phyloP scores from a whole-genome alignment of 2,329 filamentous ascomycete species.

The Penicillium fuscoglaucum region DNA sequence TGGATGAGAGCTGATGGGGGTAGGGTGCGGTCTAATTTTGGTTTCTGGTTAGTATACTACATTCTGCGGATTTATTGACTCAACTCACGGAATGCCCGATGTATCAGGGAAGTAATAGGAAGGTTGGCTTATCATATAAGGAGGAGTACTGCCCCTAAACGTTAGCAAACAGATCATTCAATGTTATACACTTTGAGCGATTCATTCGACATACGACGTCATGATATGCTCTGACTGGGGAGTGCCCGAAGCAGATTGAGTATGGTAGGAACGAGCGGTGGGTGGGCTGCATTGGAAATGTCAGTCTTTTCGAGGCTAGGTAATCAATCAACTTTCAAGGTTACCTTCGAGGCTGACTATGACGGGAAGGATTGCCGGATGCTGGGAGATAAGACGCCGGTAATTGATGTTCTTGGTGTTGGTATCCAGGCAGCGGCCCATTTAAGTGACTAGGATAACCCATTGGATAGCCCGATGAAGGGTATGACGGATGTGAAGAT shows the following conservation, averaged over 20 bases:
- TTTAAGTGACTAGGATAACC: conserved; percentile 29
- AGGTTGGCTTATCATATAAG: conserved; percentile 37
- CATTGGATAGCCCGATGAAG: conserved; percentile 26
- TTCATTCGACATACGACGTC: conserved; percentile 19
- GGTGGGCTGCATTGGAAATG: conserved; percentile 15
- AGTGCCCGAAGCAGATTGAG: conserved; percentile 11
- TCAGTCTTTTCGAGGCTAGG: neutral
- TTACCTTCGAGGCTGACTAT: conserved; percentile 21
- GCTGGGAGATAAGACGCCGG: conserved; percentile 16
- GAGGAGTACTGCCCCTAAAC: conserved; percentile 24
- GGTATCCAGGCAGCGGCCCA: conserved; percentile 19
- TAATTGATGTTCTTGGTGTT: conserved; percentile 13
- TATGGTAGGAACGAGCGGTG: conserved; percentile 16
- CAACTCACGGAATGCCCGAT: conserved; percentile 34
- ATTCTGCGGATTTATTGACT: neutral
- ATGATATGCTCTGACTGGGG: conserved; percentile 17
- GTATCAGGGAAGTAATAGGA: conserved; percentile 37
- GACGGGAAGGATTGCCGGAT: conserved; percentile 14
- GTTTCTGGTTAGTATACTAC: conserved; percentile 12
- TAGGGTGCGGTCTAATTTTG: conserved; percentile 22
- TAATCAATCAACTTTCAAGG: neutral
- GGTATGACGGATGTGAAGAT: conserved; percentile 26
- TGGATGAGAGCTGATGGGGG: conserved; percentile 30
- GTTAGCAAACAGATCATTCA: conserved; percentile 13
- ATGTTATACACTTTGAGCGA: neutral